Percentiles rank a stretch among this genome's conserved stretches.
phyloP scores from a whole-genome alignment of 306 rosid genomes.

The Psophocarpus tetragonolobus region DNA sequence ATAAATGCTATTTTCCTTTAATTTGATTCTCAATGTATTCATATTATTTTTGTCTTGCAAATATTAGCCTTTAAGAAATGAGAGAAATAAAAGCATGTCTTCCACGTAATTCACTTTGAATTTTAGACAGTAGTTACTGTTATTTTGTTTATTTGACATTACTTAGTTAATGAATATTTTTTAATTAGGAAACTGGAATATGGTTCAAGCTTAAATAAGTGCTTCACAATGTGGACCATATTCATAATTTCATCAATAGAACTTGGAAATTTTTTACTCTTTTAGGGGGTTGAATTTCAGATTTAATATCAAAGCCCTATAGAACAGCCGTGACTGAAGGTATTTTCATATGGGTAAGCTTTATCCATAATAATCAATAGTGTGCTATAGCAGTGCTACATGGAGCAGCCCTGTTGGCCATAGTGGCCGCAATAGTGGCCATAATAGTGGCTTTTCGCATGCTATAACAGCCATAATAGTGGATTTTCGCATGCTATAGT shows the following conservation, averaged over 20 bases:
- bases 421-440: background rate
- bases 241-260: conserved; percentile 42
- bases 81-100: background rate
- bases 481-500: background rate
- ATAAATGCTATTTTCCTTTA: background rate
- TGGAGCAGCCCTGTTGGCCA: background rate
- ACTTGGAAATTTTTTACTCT: conserved; percentile 43
- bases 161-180: conserved; percentile 30
- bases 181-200: conserved; percentile 41
- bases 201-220: conserved; percentile 35
- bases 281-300: conserved; percentile 51
- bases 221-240: conserved; percentile 49
- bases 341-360: conserved; percentile 25
- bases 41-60: conserved; percentile 2
- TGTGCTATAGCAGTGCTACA: background rate
- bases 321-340: conserved; percentile 42
- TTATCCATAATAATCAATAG: background rate
- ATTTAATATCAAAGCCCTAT: conserved; percentile 38
- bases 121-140: background rate
- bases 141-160: background rate
- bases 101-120: background rate
- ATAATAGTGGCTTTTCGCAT: background rate
- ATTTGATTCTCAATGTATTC: conserved; percentile 10
- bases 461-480: background rate
- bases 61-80: background rate